Percentiles rank a stretch among this genome's conserved stretches.
Conservation (phyloP, 2,329 filamentous ascomycete species). For the Davidsoniella neocaledoniae region DNA sequence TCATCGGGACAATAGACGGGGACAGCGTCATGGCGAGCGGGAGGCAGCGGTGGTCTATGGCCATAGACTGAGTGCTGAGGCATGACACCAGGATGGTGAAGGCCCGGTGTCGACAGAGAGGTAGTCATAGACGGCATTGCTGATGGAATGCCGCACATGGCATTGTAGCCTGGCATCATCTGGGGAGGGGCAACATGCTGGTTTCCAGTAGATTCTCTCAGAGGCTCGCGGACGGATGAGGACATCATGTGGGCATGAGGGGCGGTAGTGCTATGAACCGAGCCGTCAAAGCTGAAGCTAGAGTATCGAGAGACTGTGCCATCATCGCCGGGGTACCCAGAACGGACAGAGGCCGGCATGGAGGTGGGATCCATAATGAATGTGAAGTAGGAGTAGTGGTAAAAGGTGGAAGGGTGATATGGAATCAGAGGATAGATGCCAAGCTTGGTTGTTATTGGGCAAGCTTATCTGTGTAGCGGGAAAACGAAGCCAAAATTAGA, state of each 20-base stretch:
- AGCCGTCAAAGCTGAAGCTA: conserved; percentile 10
- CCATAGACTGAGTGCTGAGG: conserved; percentile 4
- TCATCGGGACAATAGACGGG: conserved; percentile 13
- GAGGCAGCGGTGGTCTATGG: conserved; percentile 5
- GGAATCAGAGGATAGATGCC: background rate
- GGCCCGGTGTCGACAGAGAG: background rate
- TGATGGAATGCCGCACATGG: conserved; percentile 5
- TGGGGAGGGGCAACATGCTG: conserved; percentile 1
- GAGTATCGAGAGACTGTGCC: conserved; percentile 3
- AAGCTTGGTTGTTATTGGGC: no score
- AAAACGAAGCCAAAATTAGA: background rate
- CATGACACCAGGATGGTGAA: background rate
- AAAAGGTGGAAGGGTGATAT: background rate
- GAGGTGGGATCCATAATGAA: conserved; percentile 7
- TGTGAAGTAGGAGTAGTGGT: background rate
- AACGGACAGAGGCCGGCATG: conserved; percentile 4
- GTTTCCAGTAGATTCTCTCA: conserved; percentile 2
- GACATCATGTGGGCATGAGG: conserved; percentile 30
- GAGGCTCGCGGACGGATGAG: conserved; percentile 1
- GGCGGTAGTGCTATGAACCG: conserved; percentile 29
- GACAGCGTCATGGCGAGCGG: conserved; percentile 7
- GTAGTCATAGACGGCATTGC: background rate
- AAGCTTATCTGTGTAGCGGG: background rate
- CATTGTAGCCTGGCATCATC: conserved; percentile 10
- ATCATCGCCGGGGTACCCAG: conserved; percentile 3